phyloP scores from a whole-genome alignment of 441 rosid genomes.

The Theobroma grandiflorum region DNA sequence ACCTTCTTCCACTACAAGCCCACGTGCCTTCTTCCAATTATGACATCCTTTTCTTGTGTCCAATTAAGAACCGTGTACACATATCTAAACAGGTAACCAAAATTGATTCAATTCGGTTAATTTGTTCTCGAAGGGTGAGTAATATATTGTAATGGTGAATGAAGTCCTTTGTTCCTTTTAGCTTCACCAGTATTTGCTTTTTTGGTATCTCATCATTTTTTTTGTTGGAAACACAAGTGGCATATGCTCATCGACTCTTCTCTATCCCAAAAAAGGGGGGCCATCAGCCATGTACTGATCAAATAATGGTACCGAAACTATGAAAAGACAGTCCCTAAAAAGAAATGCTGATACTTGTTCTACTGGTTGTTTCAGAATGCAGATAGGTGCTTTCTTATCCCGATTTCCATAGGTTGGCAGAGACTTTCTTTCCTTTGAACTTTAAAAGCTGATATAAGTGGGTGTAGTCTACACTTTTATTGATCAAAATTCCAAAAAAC shows the following conservation, averaged over 20 bases:
- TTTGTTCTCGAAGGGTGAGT: too few species aligned
- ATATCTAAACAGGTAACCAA: too few species aligned
- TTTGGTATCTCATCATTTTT: background rate
- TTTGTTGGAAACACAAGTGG: constrained; percentile 10
- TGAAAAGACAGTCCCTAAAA: background rate
- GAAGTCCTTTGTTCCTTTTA: too few species aligned
- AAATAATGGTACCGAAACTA: background rate
- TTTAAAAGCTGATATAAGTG: too few species aligned
- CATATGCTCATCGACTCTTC: background rate
- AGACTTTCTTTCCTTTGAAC: background rate
- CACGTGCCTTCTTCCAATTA: background rate
- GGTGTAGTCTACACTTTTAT: too few species aligned
- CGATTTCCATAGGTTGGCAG: background rate
- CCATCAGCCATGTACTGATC: constrained; percentile 13
- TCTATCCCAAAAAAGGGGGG: constrained; percentile 17
- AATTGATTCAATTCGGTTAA: too few species aligned
- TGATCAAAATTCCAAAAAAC: background rate
- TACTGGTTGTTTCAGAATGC: background rate
- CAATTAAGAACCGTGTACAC: too few species aligned
- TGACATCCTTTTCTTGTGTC: too few species aligned
- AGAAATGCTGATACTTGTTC: background rate
- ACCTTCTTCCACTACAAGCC: constrained; percentile 11
- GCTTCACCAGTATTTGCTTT: too few species aligned
- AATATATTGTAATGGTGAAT: too few species aligned
- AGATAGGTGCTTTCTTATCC: constrained; percentile 25